These are phyloP conservation scores for Microbotryum scabiosae DNA, from an alignment of 1,284 basidiomycete genomes.

Conservation along the genomic window DNA sequence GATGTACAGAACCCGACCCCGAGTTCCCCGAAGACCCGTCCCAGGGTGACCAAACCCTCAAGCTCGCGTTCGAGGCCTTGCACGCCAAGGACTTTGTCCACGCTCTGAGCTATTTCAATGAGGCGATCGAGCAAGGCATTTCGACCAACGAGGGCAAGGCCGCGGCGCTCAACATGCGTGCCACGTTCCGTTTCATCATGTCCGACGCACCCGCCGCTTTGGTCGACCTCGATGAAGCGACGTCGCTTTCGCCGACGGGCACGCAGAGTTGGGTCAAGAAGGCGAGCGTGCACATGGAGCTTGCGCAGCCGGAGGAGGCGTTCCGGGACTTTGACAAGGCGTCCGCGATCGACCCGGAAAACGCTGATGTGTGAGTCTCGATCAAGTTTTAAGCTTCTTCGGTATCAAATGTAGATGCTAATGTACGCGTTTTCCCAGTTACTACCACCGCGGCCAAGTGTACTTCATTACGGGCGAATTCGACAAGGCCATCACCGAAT, in stretches of 20 bases:
- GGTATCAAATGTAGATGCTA: neutral
- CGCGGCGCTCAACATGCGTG: conserved; percentile 84
- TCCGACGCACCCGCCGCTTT: conserved; percentile 79
- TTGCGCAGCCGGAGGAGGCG: conserved; percentile 61
- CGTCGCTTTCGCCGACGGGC: conserved; percentile 63
- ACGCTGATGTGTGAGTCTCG: conserved; percentile 57
- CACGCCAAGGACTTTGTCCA: conserved; percentile 80
- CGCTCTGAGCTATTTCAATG: conserved; percentile 69
- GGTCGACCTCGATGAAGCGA: conserved; percentile 69
- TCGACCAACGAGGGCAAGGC: conserved; percentile 63
- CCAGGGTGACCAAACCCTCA: conserved; percentile 73
- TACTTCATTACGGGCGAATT: conserved; percentile 94
- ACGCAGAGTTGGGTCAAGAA: conserved; percentile 92
- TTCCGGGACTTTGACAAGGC: conserved; percentile 90
- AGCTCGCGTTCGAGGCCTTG: conserved; percentile 73
- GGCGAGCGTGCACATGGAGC: conserved; percentile 95
- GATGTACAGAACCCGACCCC: conserved; percentile 55
- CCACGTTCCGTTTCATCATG: conserved; percentile 94
- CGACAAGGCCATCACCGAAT: conserved; percentile 75
- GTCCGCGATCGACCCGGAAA: conserved; percentile 67
- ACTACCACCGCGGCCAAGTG: conserved; percentile 98
- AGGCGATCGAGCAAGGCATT: conserved; percentile 79
- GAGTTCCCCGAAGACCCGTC: conserved; percentile 65
- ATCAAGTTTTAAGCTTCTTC: no score
- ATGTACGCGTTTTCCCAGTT: conserved; percentile 48